Evolutionary conservation across 805 yeast genomes (phyloP).

Genomic region (Kluyveromyces wickerhamii): DNA sequence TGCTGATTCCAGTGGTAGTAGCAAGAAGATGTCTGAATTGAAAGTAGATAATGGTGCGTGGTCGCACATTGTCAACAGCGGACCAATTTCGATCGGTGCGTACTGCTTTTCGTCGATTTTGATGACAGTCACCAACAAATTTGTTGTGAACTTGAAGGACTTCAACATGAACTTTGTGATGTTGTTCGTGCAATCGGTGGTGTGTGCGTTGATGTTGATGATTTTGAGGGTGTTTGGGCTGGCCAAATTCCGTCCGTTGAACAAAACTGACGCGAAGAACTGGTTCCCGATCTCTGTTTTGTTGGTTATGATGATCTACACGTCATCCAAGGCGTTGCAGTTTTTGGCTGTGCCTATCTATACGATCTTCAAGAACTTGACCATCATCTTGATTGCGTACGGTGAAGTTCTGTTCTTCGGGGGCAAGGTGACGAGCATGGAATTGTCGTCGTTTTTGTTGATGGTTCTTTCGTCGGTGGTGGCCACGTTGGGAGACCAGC

Average conservation of each 20-base stretch:
- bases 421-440: constrained; percentile 83
- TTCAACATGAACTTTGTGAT: constrained; percentile 81
- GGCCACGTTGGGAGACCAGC: constrained; percentile 82
- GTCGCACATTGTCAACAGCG: constrained; percentile 36
- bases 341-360: constrained; percentile 89
- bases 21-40: constrained; percentile 26
- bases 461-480: constrained; percentile 96
- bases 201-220: constrained; percentile 68
- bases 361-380: constrained; percentile 95
- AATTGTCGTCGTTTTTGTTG: constrained; percentile 76
- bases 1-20: too few relatives aligned
- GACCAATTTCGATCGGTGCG: constrained; percentile 59
- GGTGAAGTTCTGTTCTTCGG: constrained; percentile 98
- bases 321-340: constrained; percentile 91
- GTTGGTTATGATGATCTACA: constrained; percentile 90
- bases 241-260: constrained; percentile 81
- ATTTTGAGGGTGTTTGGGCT: constrained; percentile 65
- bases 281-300: constrained; percentile 92
- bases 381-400: constrained; percentile 93
- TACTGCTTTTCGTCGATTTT: constrained; percentile 92
- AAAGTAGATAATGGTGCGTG: constrained; percentile 19
- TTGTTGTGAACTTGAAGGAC: constrained; percentile 66
- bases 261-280: constrained; percentile 81
- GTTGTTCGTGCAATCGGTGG: constrained; percentile 80
- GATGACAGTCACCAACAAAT: constrained; percentile 97